These are phyloP conservation scores for Diaporthe amygdali DNA, from an alignment of 2,329 filamentous ascomycete genomes.

Conservation along the genomic window DNA sequence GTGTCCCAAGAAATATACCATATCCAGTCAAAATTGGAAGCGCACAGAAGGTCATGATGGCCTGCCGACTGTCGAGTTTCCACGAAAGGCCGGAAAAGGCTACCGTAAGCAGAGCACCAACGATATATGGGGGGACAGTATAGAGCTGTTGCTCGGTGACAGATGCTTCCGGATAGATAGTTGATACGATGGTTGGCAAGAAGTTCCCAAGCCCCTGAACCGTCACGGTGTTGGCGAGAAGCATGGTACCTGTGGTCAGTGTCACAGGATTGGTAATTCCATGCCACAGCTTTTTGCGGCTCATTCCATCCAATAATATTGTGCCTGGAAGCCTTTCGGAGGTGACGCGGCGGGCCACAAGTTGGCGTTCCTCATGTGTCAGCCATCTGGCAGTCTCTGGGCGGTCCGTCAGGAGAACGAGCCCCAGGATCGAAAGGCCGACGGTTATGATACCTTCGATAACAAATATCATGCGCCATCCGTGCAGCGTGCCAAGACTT, in stretches of 20 bases:
- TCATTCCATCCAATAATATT: slow-evolving; percentile 60
- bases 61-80: slow-evolving; percentile 61
- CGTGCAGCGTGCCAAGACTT: slow-evolving; percentile 57
- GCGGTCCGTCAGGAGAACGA: slow-evolving; percentile 69
- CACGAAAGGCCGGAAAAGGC: slow-evolving; percentile 63
- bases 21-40: slow-evolving; percentile 71
- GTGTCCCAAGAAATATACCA: slow-evolving; percentile 68
- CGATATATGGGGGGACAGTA: slow-evolving; percentile 72
- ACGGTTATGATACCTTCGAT: slow-evolving; percentile 70
- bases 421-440: slow-evolving; percentile 59
- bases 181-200: slow-evolving; percentile 71
- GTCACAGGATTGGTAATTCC: slow-evolving; percentile 69
- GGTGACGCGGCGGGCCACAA: slow-evolving; percentile 68
- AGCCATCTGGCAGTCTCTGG: slow-evolving; percentile 72
- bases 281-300: slow-evolving; percentile 55
- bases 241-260: slow-evolving; percentile 57
- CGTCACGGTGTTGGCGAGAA: slow-evolving; percentile 72
- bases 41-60: slow-evolving; percentile 63
- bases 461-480: slow-evolving; percentile 74
- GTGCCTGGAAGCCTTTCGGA: slow-evolving; percentile 64
- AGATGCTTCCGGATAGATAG: slow-evolving; percentile 65
- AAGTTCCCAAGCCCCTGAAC: slow-evolving; percentile 78
- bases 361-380: slow-evolving; percentile 63
- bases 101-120: slow-evolving; percentile 68
- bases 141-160: slow-evolving; percentile 69